Evolutionary conservation across 2,329 filamentous ascomycete genomes (phyloP).

Genomic region (Colletotrichum sp.): DNA sequence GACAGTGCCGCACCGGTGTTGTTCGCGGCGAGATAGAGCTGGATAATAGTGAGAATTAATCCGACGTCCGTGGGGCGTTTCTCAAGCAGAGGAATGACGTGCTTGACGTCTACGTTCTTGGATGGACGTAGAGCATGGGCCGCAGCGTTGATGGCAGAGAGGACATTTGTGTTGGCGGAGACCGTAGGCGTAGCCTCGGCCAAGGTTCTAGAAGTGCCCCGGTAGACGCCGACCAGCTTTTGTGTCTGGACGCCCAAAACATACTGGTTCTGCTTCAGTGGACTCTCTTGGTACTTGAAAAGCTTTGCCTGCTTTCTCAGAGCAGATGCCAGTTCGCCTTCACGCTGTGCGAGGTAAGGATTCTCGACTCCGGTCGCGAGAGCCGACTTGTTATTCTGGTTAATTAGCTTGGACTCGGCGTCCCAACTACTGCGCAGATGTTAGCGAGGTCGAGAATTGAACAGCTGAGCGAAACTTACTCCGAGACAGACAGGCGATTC

Average conservation of each 20-base stretch:
- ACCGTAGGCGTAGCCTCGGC: slow-evolving; percentile 29
- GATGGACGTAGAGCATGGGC: slow-evolving; percentile 52
- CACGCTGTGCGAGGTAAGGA: slow-evolving; percentile 70
- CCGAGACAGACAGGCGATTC: slow-evolving; percentile 62
- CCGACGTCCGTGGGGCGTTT: slow-evolving; percentile 82
- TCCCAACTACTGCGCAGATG: slow-evolving; percentile 64
- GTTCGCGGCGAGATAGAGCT: slow-evolving; percentile 76
- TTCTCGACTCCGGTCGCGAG: slow-evolving; percentile 55
- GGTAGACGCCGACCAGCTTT: slow-evolving; percentile 68
- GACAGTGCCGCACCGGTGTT: slow-evolving; percentile 76
- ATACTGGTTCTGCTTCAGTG: slow-evolving; percentile 65
- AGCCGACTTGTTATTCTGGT: slow-evolving; percentile 65
- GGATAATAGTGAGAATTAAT: slow-evolving; percentile 77
- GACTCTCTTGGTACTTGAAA: slow-evolving; percentile 69
- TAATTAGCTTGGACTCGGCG: slow-evolving; percentile 68
- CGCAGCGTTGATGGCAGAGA: slow-evolving; percentile 69
- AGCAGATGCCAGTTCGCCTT: slow-evolving; percentile 59
- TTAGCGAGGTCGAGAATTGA: slow-evolving; percentile 28
- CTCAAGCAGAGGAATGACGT: slow-evolving; percentile 72
- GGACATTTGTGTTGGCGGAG: slow-evolving; percentile 38
- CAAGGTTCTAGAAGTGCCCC: slow-evolving; percentile 50
- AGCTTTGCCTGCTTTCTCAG: slow-evolving; percentile 65
- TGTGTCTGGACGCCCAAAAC: slow-evolving; percentile 69
- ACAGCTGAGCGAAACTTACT: slow-evolving; percentile 50
- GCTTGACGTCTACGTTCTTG: slow-evolving; percentile 71